These are phyloP conservation scores for Aspergillus steynii DNA, from an alignment of 495 filamentous ascomycete genomes.

Conservation along the genomic window DNA sequence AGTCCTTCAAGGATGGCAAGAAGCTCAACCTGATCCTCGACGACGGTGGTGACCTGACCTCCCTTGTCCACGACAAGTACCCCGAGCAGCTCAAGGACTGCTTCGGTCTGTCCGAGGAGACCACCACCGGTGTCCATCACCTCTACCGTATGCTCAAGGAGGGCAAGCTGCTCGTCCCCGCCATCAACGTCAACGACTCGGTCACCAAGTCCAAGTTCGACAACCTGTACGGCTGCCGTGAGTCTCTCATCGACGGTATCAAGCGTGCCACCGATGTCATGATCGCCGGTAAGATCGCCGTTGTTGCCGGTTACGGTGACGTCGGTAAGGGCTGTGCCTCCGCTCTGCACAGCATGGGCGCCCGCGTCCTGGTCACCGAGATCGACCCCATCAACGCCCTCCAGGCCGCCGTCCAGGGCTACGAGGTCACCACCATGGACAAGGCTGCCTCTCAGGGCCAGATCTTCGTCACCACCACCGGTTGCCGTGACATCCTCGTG, in stretches of 20 bases:
- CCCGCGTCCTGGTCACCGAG: slow-evolving; percentile 94
- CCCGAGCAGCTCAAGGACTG: slow-evolving; percentile 95
- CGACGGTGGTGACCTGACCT: slow-evolving; percentile 96
- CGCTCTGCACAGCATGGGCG: slow-evolving; percentile 95
- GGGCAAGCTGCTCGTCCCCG: slow-evolving; percentile 83
- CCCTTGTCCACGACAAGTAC: slow-evolving; percentile 96
- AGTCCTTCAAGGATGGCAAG: slow-evolving; percentile 94
- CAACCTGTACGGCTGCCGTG: slow-evolving; percentile 99
- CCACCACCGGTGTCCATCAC: slow-evolving; percentile 99
- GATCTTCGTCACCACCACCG: slow-evolving; percentile 99
- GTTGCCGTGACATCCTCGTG: slow-evolving; percentile 95
- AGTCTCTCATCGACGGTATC: slow-evolving; percentile 98
- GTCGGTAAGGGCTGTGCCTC: slow-evolving; percentile 98
- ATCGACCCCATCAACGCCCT: slow-evolving; percentile 99
- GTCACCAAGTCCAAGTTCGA: slow-evolving; percentile 99
- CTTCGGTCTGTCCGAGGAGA: slow-evolving; percentile 99
- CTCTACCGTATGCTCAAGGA: slow-evolving; percentile 97
- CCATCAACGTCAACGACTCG: slow-evolving; percentile 99
- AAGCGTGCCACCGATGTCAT: slow-evolving; percentile 99
- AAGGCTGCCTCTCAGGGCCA: slow-evolving; percentile 84
- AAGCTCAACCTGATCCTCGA: slow-evolving; percentile 98
- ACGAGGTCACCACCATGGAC: slow-evolving; percentile 96
- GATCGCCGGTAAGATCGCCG: slow-evolving; percentile 97
- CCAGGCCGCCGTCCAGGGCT: slow-evolving; percentile 96
- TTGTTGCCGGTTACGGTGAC: slow-evolving; percentile 98